Evolutionary conservation across 768 basidiomycete species (phyloP), one percentile per base, ranked within the genome.

Genomic region (Sporobolomyces roseus): DNA sequence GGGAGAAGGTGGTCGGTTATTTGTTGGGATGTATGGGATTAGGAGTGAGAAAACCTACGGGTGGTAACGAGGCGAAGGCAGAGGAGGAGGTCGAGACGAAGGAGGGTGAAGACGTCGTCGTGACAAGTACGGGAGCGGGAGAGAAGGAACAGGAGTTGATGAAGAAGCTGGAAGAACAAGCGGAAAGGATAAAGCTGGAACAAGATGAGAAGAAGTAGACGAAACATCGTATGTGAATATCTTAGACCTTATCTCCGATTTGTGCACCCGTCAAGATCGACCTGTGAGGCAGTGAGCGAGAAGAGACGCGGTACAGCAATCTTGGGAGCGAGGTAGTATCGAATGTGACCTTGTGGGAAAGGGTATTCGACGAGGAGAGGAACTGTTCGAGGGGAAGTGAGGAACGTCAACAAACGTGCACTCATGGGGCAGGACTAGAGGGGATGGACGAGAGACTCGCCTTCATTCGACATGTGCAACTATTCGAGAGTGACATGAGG

Each of bases 321-420:
- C 82, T 97, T 97, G 29, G 93, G 93, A 50, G 93, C 93, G 62
- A 98, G 84, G 83, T 93, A 98, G 83, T 94, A 98, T 69, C 88
- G 85, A 78, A 98, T 90, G 74, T 84, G 83, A 1, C 93, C 93
- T 76, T 90, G 88, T 51, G 86, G 86, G 75, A 96, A 98, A 70
- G 88, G 86, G 80, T 93, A 98, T 45, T 88, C 86, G 49, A 93
- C 90, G 63, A 94, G 83, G 55, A 94, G 81, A 4, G 92, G 92
- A 0, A 94, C 91, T n/a, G n/a, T n/a, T n/a, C n/a, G n/a, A n/a
- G n/a, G n/a, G n/a, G n/a, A n/a, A n/a, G n/a, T n/a, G n/a, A n/a
- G n/a, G n/a, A n/a, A n/a, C n/a, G n/a, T n/a, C n/a, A n/a, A n/a
- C n/a, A n/a, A n/a, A n/a, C n/a, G n/a, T n/a, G n/a, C n/a, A n/a